Conservation (phyloP, 345 rosid genomes). For the Eucalyptus marginata region DNA sequence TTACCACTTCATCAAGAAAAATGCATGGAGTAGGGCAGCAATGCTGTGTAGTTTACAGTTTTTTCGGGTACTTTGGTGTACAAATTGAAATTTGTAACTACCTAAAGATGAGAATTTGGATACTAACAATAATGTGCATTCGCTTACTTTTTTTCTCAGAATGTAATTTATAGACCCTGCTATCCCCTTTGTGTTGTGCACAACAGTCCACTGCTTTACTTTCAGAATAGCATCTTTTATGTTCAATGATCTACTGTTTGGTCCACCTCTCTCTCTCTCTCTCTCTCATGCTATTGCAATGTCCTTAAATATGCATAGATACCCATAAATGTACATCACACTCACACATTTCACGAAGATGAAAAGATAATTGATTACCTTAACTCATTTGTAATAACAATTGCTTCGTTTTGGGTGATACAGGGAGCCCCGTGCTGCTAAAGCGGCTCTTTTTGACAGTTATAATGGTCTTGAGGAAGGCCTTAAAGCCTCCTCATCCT, state of each 20-base stretch:
- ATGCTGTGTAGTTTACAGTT: not conserved
- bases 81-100: not conserved
- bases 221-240: not conserved
- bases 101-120: not conserved
- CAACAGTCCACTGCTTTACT: not conserved
- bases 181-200: not conserved
- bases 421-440: slow-evolving; percentile 63
- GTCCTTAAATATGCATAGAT: not conserved
- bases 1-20: not conserved
- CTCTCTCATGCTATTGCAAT: not conserved
- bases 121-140: not conserved
- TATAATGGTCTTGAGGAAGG: slow-evolving; percentile 84
- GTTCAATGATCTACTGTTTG: not conserved
- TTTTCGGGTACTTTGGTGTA: not conserved
- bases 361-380: not conserved
- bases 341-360: not conserved
- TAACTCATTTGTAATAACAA: not conserved
- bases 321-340: not conserved
- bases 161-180: not conserved
- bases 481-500: slow-evolving; percentile 46
- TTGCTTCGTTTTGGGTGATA: not conserved
- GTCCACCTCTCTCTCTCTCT: not conserved
- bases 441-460: slow-evolving; percentile 50
- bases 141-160: not conserved
- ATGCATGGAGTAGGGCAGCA: not conserved